Percentiles rank a stretch among this genome's conserved stretches.
These are phyloP conservation scores for Penicillium bovifimosum DNA, from an alignment of 495 filamentous ascomycete genomes.

Conservation along the genomic window DNA sequence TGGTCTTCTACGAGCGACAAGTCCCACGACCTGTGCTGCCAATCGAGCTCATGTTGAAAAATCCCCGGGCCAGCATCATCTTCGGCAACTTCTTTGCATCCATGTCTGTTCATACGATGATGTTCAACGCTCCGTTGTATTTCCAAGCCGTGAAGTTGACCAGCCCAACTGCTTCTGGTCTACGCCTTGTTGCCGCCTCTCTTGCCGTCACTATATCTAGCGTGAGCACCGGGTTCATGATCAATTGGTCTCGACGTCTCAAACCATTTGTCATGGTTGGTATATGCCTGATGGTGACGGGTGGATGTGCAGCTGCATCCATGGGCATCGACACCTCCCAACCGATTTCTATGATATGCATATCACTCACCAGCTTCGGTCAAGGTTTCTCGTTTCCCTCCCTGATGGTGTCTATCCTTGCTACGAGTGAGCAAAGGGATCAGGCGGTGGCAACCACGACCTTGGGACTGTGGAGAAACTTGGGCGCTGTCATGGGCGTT, in stretches of 20 bases:
- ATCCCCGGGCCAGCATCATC: conserved; percentile 61
- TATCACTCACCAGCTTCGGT: conserved; percentile 56
- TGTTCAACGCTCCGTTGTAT: conserved; percentile 76
- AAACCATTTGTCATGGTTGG: conserved; percentile 59
- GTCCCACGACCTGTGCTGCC: conserved; percentile 69
- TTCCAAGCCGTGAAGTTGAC: conserved; percentile 76
- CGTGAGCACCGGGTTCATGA: conserved; percentile 62
- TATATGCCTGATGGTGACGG: conserved; percentile 43
- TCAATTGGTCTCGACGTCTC: conserved; percentile 58
- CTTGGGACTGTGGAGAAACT: conserved; percentile 58
- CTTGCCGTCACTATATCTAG: conserved; percentile 53
- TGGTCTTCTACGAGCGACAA: conserved; percentile 56
- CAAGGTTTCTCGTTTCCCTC: conserved; percentile 61
- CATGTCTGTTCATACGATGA: conserved; percentile 59
- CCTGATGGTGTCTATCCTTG: conserved; percentile 62
- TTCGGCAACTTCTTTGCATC: conserved; percentile 63
- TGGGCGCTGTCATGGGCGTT: conserved; percentile 69
- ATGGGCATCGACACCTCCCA: conserved; percentile 53
- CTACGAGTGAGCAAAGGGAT: conserved; percentile 59
- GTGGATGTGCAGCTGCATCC: conserved; percentile 49
- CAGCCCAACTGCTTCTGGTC: conserved; percentile 62
- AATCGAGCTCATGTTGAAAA: conserved; percentile 51
- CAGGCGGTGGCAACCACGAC: conserved; percentile 73
- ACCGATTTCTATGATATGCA: conserved; percentile 54
- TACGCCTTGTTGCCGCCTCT: conserved; percentile 60